Percentiles rank a stretch among this genome's conserved stretches.
Evolutionary conservation across 768 basidiomycete species (phyloP).

Genomic region (Brasilioporus rufonigricans): DNA sequence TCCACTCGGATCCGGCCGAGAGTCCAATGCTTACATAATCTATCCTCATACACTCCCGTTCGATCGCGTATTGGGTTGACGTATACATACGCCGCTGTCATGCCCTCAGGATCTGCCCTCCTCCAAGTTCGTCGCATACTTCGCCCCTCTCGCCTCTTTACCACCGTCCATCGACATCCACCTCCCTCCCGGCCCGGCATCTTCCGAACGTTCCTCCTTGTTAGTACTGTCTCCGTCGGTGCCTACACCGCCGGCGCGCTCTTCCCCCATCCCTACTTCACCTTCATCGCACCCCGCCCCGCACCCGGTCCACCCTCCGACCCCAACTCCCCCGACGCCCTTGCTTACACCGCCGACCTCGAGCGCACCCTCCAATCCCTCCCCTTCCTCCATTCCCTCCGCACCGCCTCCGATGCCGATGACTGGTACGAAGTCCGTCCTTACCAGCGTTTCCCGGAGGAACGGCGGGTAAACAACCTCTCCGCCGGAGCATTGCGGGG

Average conservation of each 20-base stretch:
- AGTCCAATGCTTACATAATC: constrained; percentile 7
- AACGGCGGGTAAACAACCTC: constrained; percentile 76
- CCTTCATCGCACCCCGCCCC: constrained; percentile 71
- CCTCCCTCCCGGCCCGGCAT: background rate
- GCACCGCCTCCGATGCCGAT: constrained; percentile 46
- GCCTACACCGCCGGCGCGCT: constrained; percentile 57
- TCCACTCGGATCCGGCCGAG: constrained; percentile 26
- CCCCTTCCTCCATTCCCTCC: constrained; percentile 51
- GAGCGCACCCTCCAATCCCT: constrained; percentile 70
- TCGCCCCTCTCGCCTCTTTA: constrained; percentile 16
- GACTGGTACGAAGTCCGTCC: constrained; percentile 82
- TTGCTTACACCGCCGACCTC: constrained; percentile 54
- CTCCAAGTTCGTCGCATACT: constrained; percentile 9
- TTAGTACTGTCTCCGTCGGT: constrained; percentile 21
- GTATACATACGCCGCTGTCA: too few relatives aligned
- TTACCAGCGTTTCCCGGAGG: constrained; percentile 66
- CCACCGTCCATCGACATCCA: constrained; percentile 2
- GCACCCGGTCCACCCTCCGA: constrained; percentile 67
- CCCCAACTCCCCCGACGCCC: constrained; percentile 54
- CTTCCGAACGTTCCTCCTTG: constrained; percentile 20
- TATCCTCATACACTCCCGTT: too few relatives aligned
- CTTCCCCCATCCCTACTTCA: constrained; percentile 64
- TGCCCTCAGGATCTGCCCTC: constrained; percentile 5
- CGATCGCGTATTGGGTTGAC: too few relatives aligned
- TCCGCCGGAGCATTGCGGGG: constrained; percentile 85